Base-by-base conservation (phyloP, 169 alveolate species). In the Perkinsus chesapeaki region DNA sequence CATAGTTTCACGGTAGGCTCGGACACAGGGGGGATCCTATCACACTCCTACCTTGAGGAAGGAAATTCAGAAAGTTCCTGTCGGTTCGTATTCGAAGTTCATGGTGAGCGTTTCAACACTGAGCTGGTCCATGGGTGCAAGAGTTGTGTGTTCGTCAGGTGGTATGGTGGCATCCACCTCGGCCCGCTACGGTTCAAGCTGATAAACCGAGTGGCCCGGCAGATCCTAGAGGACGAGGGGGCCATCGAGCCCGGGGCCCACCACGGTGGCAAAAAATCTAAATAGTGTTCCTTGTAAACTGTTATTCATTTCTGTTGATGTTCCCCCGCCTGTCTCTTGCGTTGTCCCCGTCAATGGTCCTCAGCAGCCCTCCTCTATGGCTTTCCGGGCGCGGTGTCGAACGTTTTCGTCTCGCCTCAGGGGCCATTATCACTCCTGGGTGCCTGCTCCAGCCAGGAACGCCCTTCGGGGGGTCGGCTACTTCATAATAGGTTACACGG, bases 151-250 rank as follows among this genome's bases (percentile, higher is more conserved):
- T n/a, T n/a, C n/a, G n/a, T 60, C 82, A 60, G 82, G 31, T 60
- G 82, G 82, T 60, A 60, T 34, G 82, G 82, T 23, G 82, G 82
- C 82, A 60, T 60, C 82, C 82, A 60, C 82, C 31, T 60, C 3
- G 82, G 82, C 37, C 82, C 82, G 82, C 23, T 60, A 23, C 82
- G 82, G 82, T 60, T 60, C 82, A 60, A 60, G 82, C 82, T 60
- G 37, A 60, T 60, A 27, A 60, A 60, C 82, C 82, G 82, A 23
- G 82, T 60, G 23, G 82, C 82, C 12, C 82, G 82, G 31, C 82
- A 60, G 82, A 60, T 60, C 82, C 82, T 60, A 27, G 82, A 60
- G 82, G 82, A 60, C 31, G 82, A 60, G 82, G 82, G 82, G 82
- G 82, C 82, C 36, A 60, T 60, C 82, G 82, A 60, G 37, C 82